These are phyloP conservation scores for Spencermartinsiella europaea DNA, from an alignment of 805 yeast species.

Conservation along the genomic window DNA sequence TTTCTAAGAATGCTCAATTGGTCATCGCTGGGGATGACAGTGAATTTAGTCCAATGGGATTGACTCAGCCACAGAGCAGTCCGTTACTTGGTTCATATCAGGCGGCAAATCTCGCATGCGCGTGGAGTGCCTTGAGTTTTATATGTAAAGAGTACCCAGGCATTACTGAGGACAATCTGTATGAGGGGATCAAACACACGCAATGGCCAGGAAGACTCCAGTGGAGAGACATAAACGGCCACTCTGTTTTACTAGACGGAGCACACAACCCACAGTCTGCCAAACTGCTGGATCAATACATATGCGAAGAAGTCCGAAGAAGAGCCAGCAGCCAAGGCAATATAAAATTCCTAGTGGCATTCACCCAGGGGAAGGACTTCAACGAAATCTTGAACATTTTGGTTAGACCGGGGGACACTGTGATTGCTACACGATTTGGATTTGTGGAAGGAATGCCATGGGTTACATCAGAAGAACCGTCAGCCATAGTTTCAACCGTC, in stretches of 20 bases:
- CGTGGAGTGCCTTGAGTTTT: slow-evolving; percentile 39
- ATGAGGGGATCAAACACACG: slow-evolving; percentile 49
- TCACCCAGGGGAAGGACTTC: slow-evolving; percentile 70
- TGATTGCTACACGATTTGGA: slow-evolving; percentile 60
- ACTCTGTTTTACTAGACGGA: slow-evolving; percentile 66
- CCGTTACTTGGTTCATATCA: slow-evolving; percentile 76
- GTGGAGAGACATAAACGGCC: slow-evolving; percentile 27
- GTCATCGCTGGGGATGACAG: slow-evolving; percentile 2
- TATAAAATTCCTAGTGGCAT: slow-evolving; percentile 61
- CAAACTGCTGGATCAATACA: slow-evolving; percentile 53
- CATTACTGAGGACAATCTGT: slow-evolving; percentile 36
- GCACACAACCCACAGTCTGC: slow-evolving; percentile 92
- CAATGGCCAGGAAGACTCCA: slow-evolving; percentile 91
- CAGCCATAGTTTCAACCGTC: slow-evolving; percentile 28
- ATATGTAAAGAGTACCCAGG: slow-evolving; percentile 2
- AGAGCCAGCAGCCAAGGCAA: slow-evolving; percentile 24
- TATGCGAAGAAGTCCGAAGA: slow-evolving; percentile 31
- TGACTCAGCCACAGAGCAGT: slow-evolving; percentile 28
- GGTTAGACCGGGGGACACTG: slow-evolving; percentile 50
- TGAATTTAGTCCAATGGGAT: slow-evolving; percentile 1
- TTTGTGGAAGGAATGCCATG: slow-evolving; percentile 91
- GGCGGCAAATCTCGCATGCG: slow-evolving; percentile 59
- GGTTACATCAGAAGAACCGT: slow-evolving; percentile 51
- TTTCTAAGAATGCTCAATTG: slow-evolving; percentile 9
- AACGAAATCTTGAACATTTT: slow-evolving; percentile 40